These are phyloP conservation scores for Kuraishia ogatae DNA, from an alignment of 805 yeast species.

Conservation along the genomic window DNA sequence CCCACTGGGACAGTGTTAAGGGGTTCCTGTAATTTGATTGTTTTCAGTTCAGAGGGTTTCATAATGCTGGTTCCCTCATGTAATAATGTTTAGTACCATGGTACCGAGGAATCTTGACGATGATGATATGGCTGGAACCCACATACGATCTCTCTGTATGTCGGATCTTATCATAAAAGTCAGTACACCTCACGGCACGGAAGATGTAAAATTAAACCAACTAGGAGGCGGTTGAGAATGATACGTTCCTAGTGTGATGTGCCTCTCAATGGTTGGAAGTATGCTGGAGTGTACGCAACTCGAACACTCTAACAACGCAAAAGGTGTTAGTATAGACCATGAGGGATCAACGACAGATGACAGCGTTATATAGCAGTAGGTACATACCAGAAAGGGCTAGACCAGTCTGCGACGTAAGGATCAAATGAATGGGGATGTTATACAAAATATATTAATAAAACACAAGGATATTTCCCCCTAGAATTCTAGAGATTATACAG, in stretches of 20 bases:
- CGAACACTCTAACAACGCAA: not conserved
- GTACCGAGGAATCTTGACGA: not conserved
- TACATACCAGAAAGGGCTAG: not conserved
- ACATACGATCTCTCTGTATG: not conserved
- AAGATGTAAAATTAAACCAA: no score
- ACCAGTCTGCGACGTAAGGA: not conserved
- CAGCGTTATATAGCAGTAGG: not conserved
- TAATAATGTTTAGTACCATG: not conserved
- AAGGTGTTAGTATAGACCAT: no score
- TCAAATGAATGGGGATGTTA: not conserved
- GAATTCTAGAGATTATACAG: not conserved
- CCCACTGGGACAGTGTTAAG: conserved; percentile 3
- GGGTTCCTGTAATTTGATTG: conserved; percentile 1
- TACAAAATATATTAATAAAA: no score
- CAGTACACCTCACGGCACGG: not conserved
- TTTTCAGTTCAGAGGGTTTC: not conserved
- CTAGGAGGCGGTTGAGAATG: no score
- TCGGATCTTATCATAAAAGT: not conserved
- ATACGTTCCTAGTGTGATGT: no score
- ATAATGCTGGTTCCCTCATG: not conserved
- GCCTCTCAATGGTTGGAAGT: no score
- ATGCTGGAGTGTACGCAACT: no score
- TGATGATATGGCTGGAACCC: not conserved
- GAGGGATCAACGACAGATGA: not conserved
- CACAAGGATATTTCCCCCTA: not conserved